phyloP scores from a whole-genome alignment of 306 rosid species.

The Datisca glomerata region DNA sequence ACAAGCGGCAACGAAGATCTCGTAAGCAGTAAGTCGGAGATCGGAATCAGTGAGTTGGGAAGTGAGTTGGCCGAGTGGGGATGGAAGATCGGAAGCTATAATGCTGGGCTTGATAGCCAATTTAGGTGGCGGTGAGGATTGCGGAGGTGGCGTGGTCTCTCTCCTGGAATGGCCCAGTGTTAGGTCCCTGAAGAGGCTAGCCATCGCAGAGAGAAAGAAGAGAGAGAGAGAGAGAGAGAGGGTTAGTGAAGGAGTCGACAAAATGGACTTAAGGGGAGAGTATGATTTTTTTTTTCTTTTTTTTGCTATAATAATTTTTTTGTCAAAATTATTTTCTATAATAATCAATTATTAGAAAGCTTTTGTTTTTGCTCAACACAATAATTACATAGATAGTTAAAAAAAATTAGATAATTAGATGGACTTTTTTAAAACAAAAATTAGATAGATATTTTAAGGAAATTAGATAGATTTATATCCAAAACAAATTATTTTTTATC shows the following conservation, averaged over 20 bases:
- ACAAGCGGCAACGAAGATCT: slow-evolving; percentile 96
- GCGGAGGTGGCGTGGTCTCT: slow-evolving; percentile 33
- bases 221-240: slow-evolving; percentile 2
- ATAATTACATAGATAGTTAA: no score
- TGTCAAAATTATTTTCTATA: no score
- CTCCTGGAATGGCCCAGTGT: slow-evolving; percentile 83
- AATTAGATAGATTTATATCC: no score
- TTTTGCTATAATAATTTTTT: no score
- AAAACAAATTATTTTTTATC: no score
- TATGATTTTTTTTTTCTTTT: background rate
- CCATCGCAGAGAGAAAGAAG: slow-evolving; percentile 32
- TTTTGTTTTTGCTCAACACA: no score
- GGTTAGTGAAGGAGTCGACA: background rate
- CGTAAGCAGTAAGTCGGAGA: slow-evolving; percentile 74
- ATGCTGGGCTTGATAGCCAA: slow-evolving; percentile 20
- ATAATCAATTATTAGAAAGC: no score
- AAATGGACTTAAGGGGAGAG: slow-evolving; percentile 7
- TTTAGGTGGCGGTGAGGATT: slow-evolving; percentile 8
- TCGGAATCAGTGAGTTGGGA: slow-evolving; percentile 60
- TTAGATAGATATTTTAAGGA: no score
- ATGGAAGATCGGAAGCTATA: slow-evolving; percentile 49
- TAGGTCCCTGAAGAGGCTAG: slow-evolving; percentile 87
- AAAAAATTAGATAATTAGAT: no score
- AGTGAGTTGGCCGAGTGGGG: slow-evolving; percentile 73
- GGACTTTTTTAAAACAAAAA: no score